Evolutionary conservation across 1,284 basidiomycete species (phyloP).

Genomic region (Heliocybe sulcata): DNA sequence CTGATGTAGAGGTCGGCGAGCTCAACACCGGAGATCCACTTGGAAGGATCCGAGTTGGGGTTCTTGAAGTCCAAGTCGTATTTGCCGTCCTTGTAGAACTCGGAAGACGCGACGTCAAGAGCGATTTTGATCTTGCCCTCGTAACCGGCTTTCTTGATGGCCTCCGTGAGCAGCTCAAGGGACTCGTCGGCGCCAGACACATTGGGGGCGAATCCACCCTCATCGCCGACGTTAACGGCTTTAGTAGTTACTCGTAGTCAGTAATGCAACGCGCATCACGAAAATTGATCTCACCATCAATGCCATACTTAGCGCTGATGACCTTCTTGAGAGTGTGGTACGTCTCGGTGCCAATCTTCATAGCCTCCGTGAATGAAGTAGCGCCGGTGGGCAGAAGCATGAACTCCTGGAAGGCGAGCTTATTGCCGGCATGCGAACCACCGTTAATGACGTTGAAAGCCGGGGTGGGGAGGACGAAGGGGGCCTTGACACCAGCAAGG

Average conservation of each 20-base stretch:
- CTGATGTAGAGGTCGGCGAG: constrained; percentile 91
- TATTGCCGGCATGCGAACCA: constrained; percentile 99
- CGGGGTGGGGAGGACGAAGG: constrained; percentile 87
- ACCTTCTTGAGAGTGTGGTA: constrained; percentile 99
- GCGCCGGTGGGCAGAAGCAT: constrained; percentile 98
- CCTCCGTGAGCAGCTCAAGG: constrained; percentile 92
- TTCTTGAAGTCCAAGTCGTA: constrained; percentile 99
- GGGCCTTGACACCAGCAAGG: constrained; percentile 90
- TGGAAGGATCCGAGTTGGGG: constrained; percentile 95
- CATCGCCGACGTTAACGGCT: constrained; percentile 99
- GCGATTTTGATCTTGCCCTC: constrained; percentile 99
- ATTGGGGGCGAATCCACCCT: constrained; percentile 99
- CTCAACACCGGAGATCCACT: constrained; percentile 92
- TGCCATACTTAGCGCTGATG: constrained; percentile 98
- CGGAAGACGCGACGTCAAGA: constrained; percentile 98
- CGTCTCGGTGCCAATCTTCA: constrained; percentile 98
- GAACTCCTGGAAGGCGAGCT: constrained; percentile 99
- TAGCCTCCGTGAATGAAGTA: constrained; percentile 87
- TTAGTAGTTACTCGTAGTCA: constrained; percentile 2
- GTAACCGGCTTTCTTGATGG: constrained; percentile 97
- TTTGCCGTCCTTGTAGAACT: constrained; percentile 99
- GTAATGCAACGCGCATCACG: neutral
- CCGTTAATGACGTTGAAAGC: constrained; percentile 99
- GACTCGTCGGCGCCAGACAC: constrained; percentile 96
- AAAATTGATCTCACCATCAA: constrained; percentile 65